Percentiles rank a stretch among this genome's conserved stretches.
Conservation (phyloP, 176 grass and related monocot species). For the Zizania latifolia region DNA sequence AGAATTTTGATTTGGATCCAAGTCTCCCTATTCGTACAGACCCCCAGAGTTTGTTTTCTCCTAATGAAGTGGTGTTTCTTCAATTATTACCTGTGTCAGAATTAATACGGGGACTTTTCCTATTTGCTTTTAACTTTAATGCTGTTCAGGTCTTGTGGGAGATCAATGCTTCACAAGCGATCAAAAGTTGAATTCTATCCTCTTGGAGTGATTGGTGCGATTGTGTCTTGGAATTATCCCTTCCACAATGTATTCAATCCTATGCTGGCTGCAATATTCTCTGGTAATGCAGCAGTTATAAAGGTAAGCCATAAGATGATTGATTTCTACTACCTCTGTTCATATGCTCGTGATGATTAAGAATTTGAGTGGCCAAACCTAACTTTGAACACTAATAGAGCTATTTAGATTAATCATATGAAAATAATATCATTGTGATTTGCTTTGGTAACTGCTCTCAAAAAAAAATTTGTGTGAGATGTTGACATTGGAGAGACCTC, state of each 20-base stretch:
- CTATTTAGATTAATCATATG: neutral
- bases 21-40: neutral
- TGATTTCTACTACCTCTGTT: neutral
- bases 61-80: neutral
- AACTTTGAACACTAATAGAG: neutral
- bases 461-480: no score
- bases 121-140: conserved; percentile 6
- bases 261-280: conserved; percentile 86
- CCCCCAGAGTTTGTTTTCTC: neutral
- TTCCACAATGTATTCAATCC: conserved; percentile 97
- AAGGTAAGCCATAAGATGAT: conserved; percentile 52
- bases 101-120: neutral
- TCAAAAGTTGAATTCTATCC: conserved; percentile 96
- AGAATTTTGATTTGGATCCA: neutral
- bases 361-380: neutral
- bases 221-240: conserved; percentile 99
- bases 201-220: conserved; percentile 91
- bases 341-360: neutral
- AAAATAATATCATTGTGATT: no score
- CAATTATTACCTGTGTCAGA: neutral
- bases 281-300: conserved; percentile 97
- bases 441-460: no score
- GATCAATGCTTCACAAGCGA: conserved; percentile 90
- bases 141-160: conserved; percentile 59
- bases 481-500: conserved; percentile 95